A percentile compares a stretch with the other conserved stretches of the same genome.
phyloP scores from a whole-genome alignment of 805 yeast genomes.

The Candida yuanshanica region DNA sequence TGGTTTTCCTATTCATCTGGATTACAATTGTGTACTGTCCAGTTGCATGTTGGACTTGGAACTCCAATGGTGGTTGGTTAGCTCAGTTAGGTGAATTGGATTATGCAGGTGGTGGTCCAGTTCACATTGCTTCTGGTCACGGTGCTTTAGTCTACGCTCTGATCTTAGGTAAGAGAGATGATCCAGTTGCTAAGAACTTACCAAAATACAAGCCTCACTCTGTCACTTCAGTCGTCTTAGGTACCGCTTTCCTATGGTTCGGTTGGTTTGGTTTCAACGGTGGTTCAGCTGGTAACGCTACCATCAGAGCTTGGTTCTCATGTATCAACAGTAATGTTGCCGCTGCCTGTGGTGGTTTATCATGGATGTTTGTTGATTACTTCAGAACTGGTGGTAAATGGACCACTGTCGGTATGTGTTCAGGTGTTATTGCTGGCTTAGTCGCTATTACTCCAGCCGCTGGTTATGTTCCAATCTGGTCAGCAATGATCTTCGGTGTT shows the following conservation, averaged over 20 bases:
- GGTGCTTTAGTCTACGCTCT: conserved; percentile 94
- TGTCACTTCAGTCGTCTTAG: conserved; percentile 83
- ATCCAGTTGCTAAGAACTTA: conserved; percentile 63
- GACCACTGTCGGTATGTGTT: conserved; percentile 92
- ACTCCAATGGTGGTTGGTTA: conserved; percentile 92
- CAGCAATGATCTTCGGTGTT: conserved; percentile 78
- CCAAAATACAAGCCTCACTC: conserved; percentile 95
- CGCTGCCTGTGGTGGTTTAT: conserved; percentile 86
- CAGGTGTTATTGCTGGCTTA: conserved; percentile 90
- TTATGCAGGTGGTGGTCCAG: conserved; percentile 99
- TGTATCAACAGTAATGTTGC: conserved; percentile 90
- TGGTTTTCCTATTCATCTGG: conserved; percentile 92
- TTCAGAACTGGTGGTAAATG: conserved; percentile 76
- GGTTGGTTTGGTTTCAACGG: conserved; percentile 99
- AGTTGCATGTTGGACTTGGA: conserved; percentile 97
- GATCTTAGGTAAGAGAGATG: conserved; percentile 87
- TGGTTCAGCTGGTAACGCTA: conserved; percentile 92
- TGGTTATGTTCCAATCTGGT: conserved; percentile 90
- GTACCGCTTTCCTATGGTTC: conserved; percentile 93
- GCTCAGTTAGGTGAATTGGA: conserved; percentile 78
- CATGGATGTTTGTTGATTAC: conserved; percentile 92
- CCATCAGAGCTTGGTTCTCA: conserved; percentile 93
- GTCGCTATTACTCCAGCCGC: conserved; percentile 98
- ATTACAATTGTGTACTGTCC: conserved; percentile 95
- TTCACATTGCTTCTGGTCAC: conserved; percentile 89